phyloP scores from a whole-genome alignment of 495 filamentous ascomycete genomes.

The Podospora pseudoanserina region DNA sequence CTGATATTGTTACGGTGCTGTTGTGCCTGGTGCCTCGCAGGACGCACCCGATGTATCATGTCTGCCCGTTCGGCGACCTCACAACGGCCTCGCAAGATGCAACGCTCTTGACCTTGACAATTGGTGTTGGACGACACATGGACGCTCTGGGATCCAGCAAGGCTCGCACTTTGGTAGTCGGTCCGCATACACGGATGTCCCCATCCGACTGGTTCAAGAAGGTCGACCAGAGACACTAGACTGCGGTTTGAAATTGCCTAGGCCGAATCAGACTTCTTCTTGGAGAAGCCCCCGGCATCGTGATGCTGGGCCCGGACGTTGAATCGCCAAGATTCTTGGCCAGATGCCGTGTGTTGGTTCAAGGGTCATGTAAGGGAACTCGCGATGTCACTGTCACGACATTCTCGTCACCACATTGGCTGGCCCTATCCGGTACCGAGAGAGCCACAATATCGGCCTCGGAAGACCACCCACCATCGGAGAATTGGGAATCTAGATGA shows the following conservation, averaged over 20 bases:
- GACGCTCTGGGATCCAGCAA: neutral
- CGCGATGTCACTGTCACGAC: neutral
- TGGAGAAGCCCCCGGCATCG: neutral
- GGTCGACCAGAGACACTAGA: neutral
- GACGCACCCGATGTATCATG: neutral
- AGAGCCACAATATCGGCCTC: neutral
- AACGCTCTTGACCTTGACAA: no score
- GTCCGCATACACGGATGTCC: conserved; percentile 1
- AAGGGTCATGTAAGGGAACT: neutral
- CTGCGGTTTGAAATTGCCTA: conserved; percentile 10
- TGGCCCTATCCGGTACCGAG: conserved; percentile 6
- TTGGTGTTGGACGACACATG: neutral
- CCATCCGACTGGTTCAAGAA: neutral
- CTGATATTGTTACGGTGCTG: conserved; percentile 5
- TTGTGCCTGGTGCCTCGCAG: neutral
- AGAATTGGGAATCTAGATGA: conserved; percentile 7
- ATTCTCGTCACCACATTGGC: neutral
- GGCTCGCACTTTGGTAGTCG: neutral
- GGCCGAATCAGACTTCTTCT: neutral
- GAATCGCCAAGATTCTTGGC: conserved; percentile 12
- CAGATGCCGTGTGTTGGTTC: conserved; percentile 3
- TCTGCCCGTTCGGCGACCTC: neutral
- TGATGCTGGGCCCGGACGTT: conserved; percentile 1
- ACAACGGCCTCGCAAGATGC: neutral
- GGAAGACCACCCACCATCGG: conserved; percentile 8